A percentile compares a stretch with the other conserved stretches of the same genome.
These are phyloP conservation scores for Phaeotremella skinneri DNA, from an alignment of 768 basidiomycete genomes.

Conservation along the genomic window DNA sequence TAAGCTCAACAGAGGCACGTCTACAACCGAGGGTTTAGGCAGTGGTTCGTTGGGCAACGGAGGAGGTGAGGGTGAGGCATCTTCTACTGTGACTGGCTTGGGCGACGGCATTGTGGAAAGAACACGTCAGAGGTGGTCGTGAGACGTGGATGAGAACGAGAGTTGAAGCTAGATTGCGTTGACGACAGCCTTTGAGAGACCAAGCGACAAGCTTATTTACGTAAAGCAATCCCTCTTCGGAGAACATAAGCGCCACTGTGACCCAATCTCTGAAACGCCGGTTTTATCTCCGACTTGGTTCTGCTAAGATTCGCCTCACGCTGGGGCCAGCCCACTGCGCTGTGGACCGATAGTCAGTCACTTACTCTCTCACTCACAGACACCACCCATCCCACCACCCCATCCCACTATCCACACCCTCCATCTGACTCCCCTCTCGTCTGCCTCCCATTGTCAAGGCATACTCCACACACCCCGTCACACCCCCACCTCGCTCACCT, in stretches of 20 bases:
- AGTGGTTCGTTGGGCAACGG: conserved; percentile 17
- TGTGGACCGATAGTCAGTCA: background rate
- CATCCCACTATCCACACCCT: background rate
- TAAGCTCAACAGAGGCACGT: conserved; percentile 24
- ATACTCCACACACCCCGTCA: background rate
- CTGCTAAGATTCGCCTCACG: too few relatives aligned
- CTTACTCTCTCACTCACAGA: background rate
- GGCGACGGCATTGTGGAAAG: background rate
- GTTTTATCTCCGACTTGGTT: background rate
- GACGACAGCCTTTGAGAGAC: too few relatives aligned
- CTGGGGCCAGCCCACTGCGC: background rate
- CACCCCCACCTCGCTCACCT: background rate
- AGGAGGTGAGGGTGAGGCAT: conserved; percentile 26
- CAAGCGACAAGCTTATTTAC: too few relatives aligned
- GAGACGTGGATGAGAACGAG: background rate
- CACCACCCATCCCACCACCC: background rate
- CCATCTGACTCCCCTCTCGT: background rate
- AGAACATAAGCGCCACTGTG: too few relatives aligned
- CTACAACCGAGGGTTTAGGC: conserved; percentile 2
- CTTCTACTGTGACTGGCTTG: conserved; percentile 16
- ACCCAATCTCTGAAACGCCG: background rate
- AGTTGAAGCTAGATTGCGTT: background rate
- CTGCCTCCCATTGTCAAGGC: background rate
- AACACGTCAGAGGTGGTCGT: too few relatives aligned
- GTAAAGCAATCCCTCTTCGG: too few relatives aligned